Base-by-base conservation (phyloP, 176 grass and related monocot genomes). In the Eleusine indica region DNA sequence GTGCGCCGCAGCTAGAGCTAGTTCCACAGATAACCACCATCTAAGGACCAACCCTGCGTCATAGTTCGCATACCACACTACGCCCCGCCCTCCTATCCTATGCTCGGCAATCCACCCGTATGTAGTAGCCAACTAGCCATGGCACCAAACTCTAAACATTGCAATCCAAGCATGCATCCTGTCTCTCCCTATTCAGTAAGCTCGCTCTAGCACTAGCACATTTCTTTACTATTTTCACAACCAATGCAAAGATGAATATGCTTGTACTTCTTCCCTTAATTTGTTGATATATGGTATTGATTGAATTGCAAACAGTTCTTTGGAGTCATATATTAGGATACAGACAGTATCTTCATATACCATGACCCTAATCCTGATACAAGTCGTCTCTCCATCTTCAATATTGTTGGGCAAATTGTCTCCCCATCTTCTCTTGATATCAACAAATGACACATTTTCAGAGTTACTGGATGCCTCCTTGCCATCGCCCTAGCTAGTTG, bases 111-210 rank as follows among this genome's bases (percentile, higher is more conserved):
- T 40, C 72, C 65, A 71, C 70, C 52, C 32, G 72, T 70, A 29
- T n/a, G 10, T 4, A 71, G 58, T 61, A 28, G 68, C 86, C 32
- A 58, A 79, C 19, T 57, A 68, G 80, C 39, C 75, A 74, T 84
- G 68, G 29, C 49, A 84, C 68, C 81, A 79, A 79, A 61, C 68
- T 84, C 73, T 54, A 66, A 4, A 7, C 28, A 21, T 73, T 66
- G 74, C 19, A 38, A 42, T 72, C 67, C 80, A 7, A 79, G 68
- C n/a, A 53, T 83, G 12, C 68, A 18, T 73, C 76, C 18, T 65
- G 41, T 71, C 9, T 22, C 48, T 39, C 73, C 16, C 16, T 18
- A 16, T 4, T 28, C 57, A 62, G 8, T 62, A 62, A 62, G n/a
- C 56, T 6, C n/a, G 58, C n/a, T 62, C 58, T 58, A 58, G 56